Conservation (phyloP, 345 rosid species). For the Triadica sebifera region DNA sequence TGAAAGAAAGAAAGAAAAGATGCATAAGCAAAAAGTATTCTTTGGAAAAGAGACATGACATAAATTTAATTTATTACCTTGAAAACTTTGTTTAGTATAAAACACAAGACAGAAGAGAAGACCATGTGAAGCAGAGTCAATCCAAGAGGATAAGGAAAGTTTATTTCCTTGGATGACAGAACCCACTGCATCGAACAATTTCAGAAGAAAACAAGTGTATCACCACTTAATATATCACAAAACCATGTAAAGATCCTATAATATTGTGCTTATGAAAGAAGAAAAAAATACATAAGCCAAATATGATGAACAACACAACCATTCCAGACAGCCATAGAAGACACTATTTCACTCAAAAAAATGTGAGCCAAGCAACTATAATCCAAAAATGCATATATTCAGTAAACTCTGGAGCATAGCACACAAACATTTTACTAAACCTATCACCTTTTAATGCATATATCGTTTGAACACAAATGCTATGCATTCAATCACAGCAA, state of each 20-base stretch:
- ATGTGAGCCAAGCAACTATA: background rate
- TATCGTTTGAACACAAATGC: background rate
- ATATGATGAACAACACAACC: too few relatives aligned
- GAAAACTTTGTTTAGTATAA: slow-evolving; percentile 71
- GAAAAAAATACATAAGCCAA: background rate
- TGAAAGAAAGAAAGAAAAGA: background rate
- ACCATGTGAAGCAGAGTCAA: slow-evolving; percentile 96
- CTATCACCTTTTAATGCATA: background rate
- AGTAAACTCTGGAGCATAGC: background rate
- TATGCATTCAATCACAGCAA: background rate
- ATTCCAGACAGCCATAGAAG: background rate
- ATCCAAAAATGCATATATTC: background rate
- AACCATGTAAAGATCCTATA: background rate
- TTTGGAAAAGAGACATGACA: slow-evolving; percentile 5
- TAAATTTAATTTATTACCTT: slow-evolving; percentile 49
- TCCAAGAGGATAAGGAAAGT: slow-evolving; percentile 95
- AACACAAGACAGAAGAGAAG: slow-evolving; percentile 84
- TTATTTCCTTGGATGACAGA: slow-evolving; percentile 92
- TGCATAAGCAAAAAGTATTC: background rate
- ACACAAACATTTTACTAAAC: background rate
- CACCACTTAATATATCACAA: background rate
- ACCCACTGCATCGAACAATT: slow-evolving; percentile 70
- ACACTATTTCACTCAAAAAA: background rate
- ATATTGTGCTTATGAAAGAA: background rate
- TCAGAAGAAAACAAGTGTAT: background rate